A percentile compares a stretch with the other conserved stretches of the same genome.
These are phyloP conservation scores for Lachancea lanzarotensis DNA, from an alignment of 805 yeast genomes.

Conservation along the genomic window DNA sequence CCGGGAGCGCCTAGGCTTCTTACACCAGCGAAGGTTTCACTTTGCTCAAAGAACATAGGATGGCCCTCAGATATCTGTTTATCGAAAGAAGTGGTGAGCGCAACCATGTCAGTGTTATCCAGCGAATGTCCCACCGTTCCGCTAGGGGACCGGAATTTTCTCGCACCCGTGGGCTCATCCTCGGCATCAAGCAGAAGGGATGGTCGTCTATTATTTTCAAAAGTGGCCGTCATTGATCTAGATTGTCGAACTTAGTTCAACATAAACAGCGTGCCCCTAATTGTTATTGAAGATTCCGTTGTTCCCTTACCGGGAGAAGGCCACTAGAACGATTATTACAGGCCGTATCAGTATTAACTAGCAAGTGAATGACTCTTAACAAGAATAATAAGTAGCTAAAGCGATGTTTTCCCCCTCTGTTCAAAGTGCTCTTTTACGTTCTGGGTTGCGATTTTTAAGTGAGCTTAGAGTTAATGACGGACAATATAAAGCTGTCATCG, in stretches of 20 bases:
- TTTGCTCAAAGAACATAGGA: conserved; percentile 26
- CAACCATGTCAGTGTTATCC: conserved; percentile 30
- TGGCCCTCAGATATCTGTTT: conserved; percentile 29
- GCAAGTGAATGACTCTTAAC: too few relatives aligned
- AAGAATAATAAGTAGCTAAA: too few relatives aligned
- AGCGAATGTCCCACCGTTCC: conserved; percentile 10
- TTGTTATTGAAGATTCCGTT: neutral
- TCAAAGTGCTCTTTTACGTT: too few relatives aligned
- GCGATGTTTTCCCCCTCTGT: too few relatives aligned
- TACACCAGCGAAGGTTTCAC: conserved; percentile 4
- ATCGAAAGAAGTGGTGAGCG: conserved; percentile 26
- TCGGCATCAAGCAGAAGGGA: conserved; percentile 4
- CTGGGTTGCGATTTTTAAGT: too few relatives aligned
- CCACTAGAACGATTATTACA: neutral
- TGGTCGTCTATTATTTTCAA: conserved; percentile 1
- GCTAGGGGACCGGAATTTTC: conserved; percentile 1
- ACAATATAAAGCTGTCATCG: too few relatives aligned
- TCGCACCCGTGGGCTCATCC: conserved; percentile 1
- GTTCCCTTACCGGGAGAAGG: neutral
- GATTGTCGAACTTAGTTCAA: neutral
- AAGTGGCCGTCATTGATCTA: neutral
- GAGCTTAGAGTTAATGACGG: too few relatives aligned
- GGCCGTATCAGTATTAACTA: neutral
- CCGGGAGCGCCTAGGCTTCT: neutral
- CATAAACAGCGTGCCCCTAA: neutral